Base-by-base conservation (phyloP, 176 grass and related monocot genomes). In the Carex myosuroides region DNA sequence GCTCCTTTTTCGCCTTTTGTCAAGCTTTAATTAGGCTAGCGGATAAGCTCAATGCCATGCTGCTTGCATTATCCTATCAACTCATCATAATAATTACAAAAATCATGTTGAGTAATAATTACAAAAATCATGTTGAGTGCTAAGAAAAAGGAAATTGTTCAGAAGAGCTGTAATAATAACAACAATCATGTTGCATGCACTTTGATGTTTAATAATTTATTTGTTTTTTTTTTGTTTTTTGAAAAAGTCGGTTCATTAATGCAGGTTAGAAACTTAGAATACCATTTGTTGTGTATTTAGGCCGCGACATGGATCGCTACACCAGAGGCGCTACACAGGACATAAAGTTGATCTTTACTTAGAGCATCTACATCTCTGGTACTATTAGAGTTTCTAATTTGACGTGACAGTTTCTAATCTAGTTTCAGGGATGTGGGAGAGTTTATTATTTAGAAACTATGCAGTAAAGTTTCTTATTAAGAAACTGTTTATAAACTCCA, bases 21-120 rank as follows among this genome's bases (percentile, higher is more conserved):
- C 61, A 83, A 77, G 80, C 80, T 83, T 83, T 83, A 54, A 67
- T 80, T 64, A 48, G 37, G 60, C 16, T 29, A 82, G 80, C 20
- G 24, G 80, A 83, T 83, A 83, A 83, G 80, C n/a, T 55, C 80
- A 83, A 50, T 32, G 4, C 5, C 5, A 2, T 64, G 8, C 39
- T 50, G 46, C 55, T 66, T 66, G 12, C 18, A 53, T 48, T 29
- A 67, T 61, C 42, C 10, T 12, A 61, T 81, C 56, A 24, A 52
- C 29, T 33, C 29, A 57, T 52, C 46, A 80, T 33, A 81, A 39
- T 81, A 60, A 12, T n/a, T 39, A 80, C 11, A 80, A 68, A 35
- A 39, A 8, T 37, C 46, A 11, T 74, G 8, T 13, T 52, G 20
- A 74, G 70, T 50, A 80, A 37, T 80, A 60, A 11, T 18, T 39